A percentile compares a stretch with the other conserved stretches of the same genome.
phyloP scores from a whole-genome alignment of 2,329 filamentous ascomycete genomes.

The Arachnomyces sp. region DNA sequence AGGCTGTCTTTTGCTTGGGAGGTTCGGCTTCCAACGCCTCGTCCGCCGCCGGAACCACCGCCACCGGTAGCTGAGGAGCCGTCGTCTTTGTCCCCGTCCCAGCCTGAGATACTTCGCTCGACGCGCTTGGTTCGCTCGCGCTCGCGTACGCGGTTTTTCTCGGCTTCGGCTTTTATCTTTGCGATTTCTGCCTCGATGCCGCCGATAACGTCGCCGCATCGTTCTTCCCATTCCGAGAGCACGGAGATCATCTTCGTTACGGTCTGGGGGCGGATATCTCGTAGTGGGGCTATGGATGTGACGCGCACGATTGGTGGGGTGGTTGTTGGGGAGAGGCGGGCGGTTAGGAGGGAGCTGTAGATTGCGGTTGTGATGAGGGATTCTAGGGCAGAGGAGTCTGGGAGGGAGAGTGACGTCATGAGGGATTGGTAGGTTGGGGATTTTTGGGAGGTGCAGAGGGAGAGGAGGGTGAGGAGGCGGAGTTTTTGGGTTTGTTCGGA shows the following conservation, averaged over 20 bases:
- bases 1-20: too few species aligned
- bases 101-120: conserved; percentile 41
- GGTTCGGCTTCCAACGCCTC: too few species aligned
- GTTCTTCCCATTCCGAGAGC: conserved; percentile 66
- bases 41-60: conserved; percentile 17
- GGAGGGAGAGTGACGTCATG: conserved; percentile 57
- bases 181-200: conserved; percentile 70
- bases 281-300: conserved; percentile 71
- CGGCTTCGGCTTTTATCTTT: conserved; percentile 53
- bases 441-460: conserved; percentile 59
- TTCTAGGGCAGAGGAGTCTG: conserved; percentile 64
- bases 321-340: conserved; percentile 82
- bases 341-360: conserved; percentile 73
- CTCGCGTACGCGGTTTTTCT: conserved; percentile 44
- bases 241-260: conserved; percentile 60
- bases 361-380: conserved; percentile 78
- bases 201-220: conserved; percentile 64
- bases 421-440: conserved; percentile 68
- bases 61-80: conserved; percentile 14
- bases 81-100: conserved; percentile 17
- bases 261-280: conserved; percentile 69
- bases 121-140: conserved; percentile 42
- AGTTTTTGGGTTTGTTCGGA: conserved; percentile 73
- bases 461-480: conserved; percentile 79
- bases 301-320: conserved; percentile 65